Evolutionary conservation across 305 asterid genomes (phyloP), one percentile per base, ranked within the genome.

Genomic region (Ilex paraguariensis): DNA sequence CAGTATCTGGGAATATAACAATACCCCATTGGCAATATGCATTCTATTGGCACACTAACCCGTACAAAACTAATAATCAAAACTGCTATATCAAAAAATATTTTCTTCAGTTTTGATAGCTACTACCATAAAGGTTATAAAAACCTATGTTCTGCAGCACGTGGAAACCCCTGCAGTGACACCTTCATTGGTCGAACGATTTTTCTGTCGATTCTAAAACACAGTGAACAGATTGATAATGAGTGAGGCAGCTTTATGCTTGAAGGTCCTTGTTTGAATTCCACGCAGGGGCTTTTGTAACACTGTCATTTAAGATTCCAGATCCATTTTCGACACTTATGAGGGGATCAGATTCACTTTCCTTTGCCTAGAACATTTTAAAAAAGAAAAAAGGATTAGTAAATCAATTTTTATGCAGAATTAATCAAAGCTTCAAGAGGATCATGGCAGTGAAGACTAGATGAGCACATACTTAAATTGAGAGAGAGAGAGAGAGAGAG

Each of bases 211-310:
- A 10, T 13, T 46, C 10, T 46, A 15, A 46, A 46, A 8, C 15
- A 11, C 12, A 1, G 13, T 10, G 52, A 46, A 10, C 52, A 46
- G 10, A 46, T 46, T 46, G 52, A 46, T 13, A 46, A 46, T 3
- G 53, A 49, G 16, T 5, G 11, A 49, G 53, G 16, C 14, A 14
- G 31, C 31, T 14, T 52, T 16, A 52, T 16, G 31, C 56, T 3
- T 52, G 56, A 5, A 52, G 31, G 56, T 52, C 56, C 56, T 52
- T 52, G 28, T 52, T 52, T 52, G 56, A 52, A 52, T 52, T 52
- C 56, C 56, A 52, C 6, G 42, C 52, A 46, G 52, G 15, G 10
- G 4, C 52, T 46, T 3, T 46, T 10, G 52, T 1, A 46, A 46
- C 52, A 5, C 13, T 11, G 52, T 46, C 52, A 10, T 8, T 46